These are phyloP conservation scores for Aspergillus terreus DNA, from an alignment of 2,329 filamentous ascomycete genomes.

Conservation along the genomic window DNA sequence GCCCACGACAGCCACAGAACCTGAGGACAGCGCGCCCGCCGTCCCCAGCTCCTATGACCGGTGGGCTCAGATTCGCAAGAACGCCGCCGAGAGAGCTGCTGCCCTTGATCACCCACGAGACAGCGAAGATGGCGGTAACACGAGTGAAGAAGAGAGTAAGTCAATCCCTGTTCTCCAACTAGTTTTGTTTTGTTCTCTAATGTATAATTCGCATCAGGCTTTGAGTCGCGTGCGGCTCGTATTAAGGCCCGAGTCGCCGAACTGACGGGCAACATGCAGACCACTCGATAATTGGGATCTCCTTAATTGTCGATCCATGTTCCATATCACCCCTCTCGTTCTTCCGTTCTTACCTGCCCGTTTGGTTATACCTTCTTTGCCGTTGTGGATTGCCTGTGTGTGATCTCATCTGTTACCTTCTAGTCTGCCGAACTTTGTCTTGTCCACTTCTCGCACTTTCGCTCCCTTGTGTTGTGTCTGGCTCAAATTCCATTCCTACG, in stretches of 20 bases:
- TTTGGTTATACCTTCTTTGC: background rate
- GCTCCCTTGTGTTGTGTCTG: background rate
- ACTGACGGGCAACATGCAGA: conserved; percentile 77
- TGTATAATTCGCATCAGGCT: conserved; percentile 55
- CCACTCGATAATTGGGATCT: no score
- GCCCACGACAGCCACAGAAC: background rate
- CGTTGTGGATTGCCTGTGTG: background rate
- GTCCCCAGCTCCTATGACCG: conserved; percentile 58
- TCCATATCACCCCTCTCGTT: background rate
- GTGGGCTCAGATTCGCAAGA: conserved; percentile 95
- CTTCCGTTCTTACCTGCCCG: background rate
- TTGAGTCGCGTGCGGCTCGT: conserved; percentile 91
- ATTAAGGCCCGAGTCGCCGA: conserved; percentile 98
- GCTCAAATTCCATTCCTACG: background rate
- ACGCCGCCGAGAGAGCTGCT: conserved; percentile 77
- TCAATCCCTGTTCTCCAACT: conserved; percentile 22
- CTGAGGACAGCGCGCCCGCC: conserved; percentile 4
- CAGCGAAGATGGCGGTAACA: conserved; percentile 72
- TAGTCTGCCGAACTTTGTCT: background rate
- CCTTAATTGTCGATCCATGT: background rate
- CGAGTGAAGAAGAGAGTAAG: conserved; percentile 93
- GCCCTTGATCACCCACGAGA: conserved; percentile 63
- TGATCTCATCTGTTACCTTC: background rate
- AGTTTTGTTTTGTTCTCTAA: conserved; percentile 21
- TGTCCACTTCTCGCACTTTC: background rate